Conservation (phyloP, 805 yeast genomes). For the Saccharomycopsis fermentans region DNA sequence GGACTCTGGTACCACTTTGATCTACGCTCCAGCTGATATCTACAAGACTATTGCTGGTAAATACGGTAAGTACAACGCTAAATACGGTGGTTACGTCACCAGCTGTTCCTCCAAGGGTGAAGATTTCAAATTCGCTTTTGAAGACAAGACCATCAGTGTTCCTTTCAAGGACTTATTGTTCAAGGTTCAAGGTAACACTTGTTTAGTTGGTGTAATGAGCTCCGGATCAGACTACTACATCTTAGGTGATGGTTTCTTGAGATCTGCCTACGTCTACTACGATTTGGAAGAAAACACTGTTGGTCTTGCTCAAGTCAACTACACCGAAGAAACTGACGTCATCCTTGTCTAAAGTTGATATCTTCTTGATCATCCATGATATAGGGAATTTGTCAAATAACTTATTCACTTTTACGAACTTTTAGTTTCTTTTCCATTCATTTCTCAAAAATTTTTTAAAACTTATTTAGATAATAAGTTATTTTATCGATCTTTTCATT, state of each 20-base stretch:
- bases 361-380: too few relatives aligned
- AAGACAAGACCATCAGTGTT: constrained; percentile 45
- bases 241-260: constrained; percentile 47
- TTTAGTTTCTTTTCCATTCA: constrained; percentile 25
- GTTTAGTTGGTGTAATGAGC: constrained; percentile 35
- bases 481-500: not conserved
- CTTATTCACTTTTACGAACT: too few relatives aligned
- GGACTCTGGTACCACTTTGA: constrained; percentile 51
- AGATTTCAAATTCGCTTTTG: constrained; percentile 40
- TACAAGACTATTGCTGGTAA: constrained; percentile 20
- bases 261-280: constrained; percentile 43
- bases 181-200: constrained; percentile 22
- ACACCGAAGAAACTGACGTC: constrained; percentile 19
- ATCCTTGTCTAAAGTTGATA: constrained; percentile 19
- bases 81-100: constrained; percentile 35
- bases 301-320: constrained; percentile 38
- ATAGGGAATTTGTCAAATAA: too few relatives aligned
- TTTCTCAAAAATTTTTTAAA: not conserved
- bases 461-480: not conserved
- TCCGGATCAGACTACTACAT: constrained; percentile 29
- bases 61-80: constrained; percentile 27
- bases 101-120: constrained; percentile 33
- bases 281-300: constrained; percentile 38
- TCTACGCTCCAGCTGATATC: constrained; percentile 35
- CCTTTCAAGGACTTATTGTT: constrained; percentile 33